Base-by-base conservation (phyloP, 495 filamentous ascomycete species). In the Astrothelium subdiscretum region DNA sequence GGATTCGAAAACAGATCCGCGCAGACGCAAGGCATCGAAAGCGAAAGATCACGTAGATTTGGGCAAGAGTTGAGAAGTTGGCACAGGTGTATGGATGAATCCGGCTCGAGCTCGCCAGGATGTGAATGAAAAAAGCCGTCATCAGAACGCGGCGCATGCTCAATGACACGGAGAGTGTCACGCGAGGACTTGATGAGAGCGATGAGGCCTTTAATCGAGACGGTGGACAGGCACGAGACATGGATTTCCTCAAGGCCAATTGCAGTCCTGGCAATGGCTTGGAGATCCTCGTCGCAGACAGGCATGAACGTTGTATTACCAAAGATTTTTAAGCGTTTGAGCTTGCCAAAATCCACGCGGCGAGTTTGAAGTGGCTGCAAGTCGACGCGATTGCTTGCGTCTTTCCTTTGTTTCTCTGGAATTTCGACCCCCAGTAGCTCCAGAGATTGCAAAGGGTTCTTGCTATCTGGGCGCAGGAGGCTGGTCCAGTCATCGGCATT, bases 271-370 rank as follows among this genome's bases (percentile, higher is more conserved):
- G 80, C 74, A 60, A 83, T 78, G 40, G 70, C 69, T 12, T 68
- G 66, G 12, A 83, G 66, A 62, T 83, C 80, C 4, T 70, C 70
- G 61, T 83, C 80, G 20, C 64, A 74, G 63, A 83, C 65, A 0
- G 80, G 80, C 70, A 76, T 77, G 65, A 80, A 72, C 29, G 78
- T 77, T 4, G 79, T 78, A 67, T 79, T 72, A 52, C 80, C 80
- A 57, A 80, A 79, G 42, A 83, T 70, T 70, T 83, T 83, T 42
- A 83, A 65, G 32, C 78, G 71, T 27, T 69, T 72, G 35, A 83
- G 72, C 22, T 69, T 63, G 52, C 75, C 66, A 62, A 83, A 81
- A 64, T 78, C 68, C n/a, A 78, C 73, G 0, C 31, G 35, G 10
- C 57, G 42, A 32, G 73, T 69, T 20, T 75, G 64, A 3, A 82